These are phyloP conservation scores for Aspergillus amoenus DNA, from an alignment of 2,329 filamentous ascomycete genomes.

Conservation along the genomic window DNA sequence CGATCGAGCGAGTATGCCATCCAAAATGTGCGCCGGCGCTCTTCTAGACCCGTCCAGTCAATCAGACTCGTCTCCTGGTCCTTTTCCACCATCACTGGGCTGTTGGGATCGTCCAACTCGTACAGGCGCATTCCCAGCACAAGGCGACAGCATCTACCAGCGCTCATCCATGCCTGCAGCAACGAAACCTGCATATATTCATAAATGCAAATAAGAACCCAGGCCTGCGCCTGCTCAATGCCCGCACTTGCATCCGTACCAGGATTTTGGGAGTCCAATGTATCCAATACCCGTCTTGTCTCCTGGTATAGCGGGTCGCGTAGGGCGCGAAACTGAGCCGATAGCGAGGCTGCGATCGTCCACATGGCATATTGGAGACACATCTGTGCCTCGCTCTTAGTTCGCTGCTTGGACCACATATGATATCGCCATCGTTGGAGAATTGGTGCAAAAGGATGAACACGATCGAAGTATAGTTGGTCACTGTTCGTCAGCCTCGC, in stretches of 20 bases:
- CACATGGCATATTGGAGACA: slow-evolving; percentile 40
- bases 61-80: slow-evolving; percentile 14
- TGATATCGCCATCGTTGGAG: slow-evolving; percentile 30
- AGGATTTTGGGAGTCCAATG: slow-evolving; percentile 12
- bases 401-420: slow-evolving; percentile 22
- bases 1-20: slow-evolving; percentile 41
- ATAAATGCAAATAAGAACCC: slow-evolving; percentile 38
- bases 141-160: slow-evolving; percentile 38
- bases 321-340: slow-evolving; percentile 31
- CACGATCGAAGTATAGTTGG: slow-evolving; percentile 33
- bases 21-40: slow-evolving; percentile 42
- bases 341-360: slow-evolving; percentile 35
- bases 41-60: slow-evolving; percentile 34
- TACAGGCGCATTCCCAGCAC: slow-evolving; percentile 38
- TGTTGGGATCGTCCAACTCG: slow-evolving; percentile 33
- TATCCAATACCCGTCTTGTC: slow-evolving; percentile 25
- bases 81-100: slow-evolving; percentile 12
- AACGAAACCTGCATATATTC: slow-evolving; percentile 37
- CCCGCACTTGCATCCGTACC: slow-evolving; percentile 7
- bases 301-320: slow-evolving; percentile 27
- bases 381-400: slow-evolving; percentile 17
- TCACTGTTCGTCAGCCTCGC: slow-evolving; percentile 19
- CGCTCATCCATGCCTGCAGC: slow-evolving; percentile 39
- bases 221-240: slow-evolving; percentile 38
- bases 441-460: slow-evolving; percentile 29